Conservation (phyloP, 768 basidiomycete genomes). For the Jaapia argillacea region DNA sequence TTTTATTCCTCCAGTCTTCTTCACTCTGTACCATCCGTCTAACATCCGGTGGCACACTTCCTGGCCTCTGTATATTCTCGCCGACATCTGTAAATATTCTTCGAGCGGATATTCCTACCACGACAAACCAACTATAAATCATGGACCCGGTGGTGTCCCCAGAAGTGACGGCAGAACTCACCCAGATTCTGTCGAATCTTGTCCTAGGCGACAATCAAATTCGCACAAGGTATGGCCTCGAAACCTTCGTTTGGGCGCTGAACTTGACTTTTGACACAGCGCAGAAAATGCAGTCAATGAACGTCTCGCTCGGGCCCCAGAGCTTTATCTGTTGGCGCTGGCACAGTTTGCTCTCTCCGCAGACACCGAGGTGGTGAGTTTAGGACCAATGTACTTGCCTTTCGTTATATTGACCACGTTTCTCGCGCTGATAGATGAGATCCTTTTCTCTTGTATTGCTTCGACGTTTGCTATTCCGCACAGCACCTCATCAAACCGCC, state of each 20-base stretch:
- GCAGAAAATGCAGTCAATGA: conserved; percentile 81
- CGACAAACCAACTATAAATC: too few relatives aligned
- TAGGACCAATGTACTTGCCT: neutral
- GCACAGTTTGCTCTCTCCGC: conserved; percentile 71
- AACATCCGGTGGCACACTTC: too few relatives aligned
- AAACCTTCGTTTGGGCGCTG: neutral
- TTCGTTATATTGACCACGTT: conserved; percentile 1
- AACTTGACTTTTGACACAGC: conserved; percentile 21
- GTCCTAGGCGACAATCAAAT: conserved; percentile 80
- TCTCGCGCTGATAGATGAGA: too few relatives aligned
- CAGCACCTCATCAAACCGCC: conserved; percentile 24
- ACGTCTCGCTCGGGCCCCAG: conserved; percentile 65
- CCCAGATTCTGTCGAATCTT: conserved; percentile 78
- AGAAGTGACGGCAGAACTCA: conserved; percentile 67
- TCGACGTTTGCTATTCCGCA: conserved; percentile 66
- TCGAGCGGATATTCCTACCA: too few relatives aligned
- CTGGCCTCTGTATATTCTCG: too few relatives aligned
- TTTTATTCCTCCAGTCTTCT: too few relatives aligned
- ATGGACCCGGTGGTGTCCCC: conserved; percentile 31
- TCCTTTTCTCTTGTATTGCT: conserved; percentile 78
- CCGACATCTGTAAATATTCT: too few relatives aligned
- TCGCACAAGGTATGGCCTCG: conserved; percentile 44
- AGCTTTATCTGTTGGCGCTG: conserved; percentile 69
- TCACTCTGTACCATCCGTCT: too few relatives aligned
- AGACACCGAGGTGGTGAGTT: conserved; percentile 70